Evolutionary conservation across 106 monocot genomes (phyloP).

Genomic region (Triglochin maritima): DNA sequence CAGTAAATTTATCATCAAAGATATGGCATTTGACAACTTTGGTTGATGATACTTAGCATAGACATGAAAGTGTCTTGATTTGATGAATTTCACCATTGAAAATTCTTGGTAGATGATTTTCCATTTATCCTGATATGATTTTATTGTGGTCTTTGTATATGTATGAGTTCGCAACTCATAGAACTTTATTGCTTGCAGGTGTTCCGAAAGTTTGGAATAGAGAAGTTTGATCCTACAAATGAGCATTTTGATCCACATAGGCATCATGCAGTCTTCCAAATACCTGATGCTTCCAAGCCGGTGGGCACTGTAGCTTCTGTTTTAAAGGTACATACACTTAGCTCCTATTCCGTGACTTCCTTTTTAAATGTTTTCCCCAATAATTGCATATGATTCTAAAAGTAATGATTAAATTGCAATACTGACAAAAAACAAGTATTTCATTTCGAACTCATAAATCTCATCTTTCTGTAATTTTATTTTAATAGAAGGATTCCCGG

Average conservation of each 20-base stretch:
- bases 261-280: conserved; percentile 61
- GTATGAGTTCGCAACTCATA: background rate
- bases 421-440: no score
- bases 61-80: no score
- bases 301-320: conserved; percentile 62
- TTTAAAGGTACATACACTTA: conserved; percentile 34
- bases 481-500: no score
- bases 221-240: conserved; percentile 64
- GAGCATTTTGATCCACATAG: conserved; percentile 69
- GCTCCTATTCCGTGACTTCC: background rate
- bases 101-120: background rate
- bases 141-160: background rate
- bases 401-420: background rate
- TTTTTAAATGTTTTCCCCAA: background rate
- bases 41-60: no score
- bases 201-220: conserved; percentile 60
- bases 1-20: no score
- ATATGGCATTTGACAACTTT: no score
- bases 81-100: no score
- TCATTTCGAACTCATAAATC: no score
- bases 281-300: conserved; percentile 55
- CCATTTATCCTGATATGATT: background rate
- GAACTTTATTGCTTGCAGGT: conserved; percentile 28
- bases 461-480: no score
- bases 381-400: background rate